These are phyloP conservation scores for Salix viminalis DNA, from an alignment of 345 rosid genomes.

Conservation along the genomic window DNA sequence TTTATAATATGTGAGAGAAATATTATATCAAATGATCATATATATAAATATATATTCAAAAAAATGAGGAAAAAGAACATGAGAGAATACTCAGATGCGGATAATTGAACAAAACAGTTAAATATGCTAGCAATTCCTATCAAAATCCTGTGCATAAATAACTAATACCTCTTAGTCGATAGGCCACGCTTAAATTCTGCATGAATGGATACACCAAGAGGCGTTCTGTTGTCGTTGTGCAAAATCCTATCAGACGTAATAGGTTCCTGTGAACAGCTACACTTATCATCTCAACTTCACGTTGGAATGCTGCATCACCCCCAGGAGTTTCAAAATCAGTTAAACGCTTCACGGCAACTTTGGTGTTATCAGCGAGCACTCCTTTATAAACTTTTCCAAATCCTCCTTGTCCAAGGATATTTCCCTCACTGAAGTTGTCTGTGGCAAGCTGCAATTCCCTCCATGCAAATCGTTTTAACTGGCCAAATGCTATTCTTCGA, in stretches of 20 bases:
- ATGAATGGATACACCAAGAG: slow-evolving; percentile 89
- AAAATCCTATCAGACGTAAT: slow-evolving; percentile 81
- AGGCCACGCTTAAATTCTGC: slow-evolving; percentile 92
- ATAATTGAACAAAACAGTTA: background rate
- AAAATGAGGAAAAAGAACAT: background rate
- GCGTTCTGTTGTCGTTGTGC: slow-evolving; percentile 90
- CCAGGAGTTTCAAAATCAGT: slow-evolving; percentile 92
- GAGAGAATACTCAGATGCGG: background rate
- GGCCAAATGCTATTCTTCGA: slow-evolving; percentile 91
- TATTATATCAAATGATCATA: background rate
- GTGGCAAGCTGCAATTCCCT: slow-evolving; percentile 91
- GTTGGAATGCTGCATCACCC: slow-evolving; percentile 89
- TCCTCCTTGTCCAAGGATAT: slow-evolving; percentile 93
- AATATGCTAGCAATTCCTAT: background rate
- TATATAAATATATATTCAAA: background rate
- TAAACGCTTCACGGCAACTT: slow-evolving; percentile 85
- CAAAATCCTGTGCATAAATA: background rate
- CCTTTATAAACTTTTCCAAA: slow-evolving; percentile 96
- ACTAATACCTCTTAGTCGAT: slow-evolving; percentile 72
- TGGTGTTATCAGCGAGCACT: slow-evolving; percentile 68
- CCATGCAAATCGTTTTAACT: slow-evolving; percentile 85
- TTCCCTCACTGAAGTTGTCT: slow-evolving; percentile 73
- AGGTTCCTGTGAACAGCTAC: slow-evolving; percentile 95
- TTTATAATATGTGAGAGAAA: background rate
- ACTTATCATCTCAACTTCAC: slow-evolving; percentile 97